phyloP scores from a whole-genome alignment of 257 asterid genomes.

The Vinca minor region DNA sequence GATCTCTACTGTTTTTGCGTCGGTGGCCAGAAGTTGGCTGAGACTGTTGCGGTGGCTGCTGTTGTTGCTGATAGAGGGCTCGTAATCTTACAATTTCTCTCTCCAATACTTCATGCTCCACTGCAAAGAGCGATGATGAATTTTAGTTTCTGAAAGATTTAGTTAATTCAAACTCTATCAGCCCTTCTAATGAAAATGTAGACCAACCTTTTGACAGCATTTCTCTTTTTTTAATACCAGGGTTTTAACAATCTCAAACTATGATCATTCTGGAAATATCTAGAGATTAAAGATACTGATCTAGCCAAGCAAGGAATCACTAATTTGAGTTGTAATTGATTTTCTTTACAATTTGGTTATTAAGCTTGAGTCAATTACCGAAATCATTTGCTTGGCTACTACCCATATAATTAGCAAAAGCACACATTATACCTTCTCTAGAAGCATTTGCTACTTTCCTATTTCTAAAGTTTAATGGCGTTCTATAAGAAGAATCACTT shows the following conservation, averaged over 20 bases:
- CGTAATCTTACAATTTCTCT: slow-evolving; percentile 73
- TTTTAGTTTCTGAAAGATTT: no score
- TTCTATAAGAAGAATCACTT: background rate
- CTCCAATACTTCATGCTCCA: slow-evolving; percentile 90
- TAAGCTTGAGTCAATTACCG: background rate
- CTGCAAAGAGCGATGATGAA: slow-evolving; percentile 42
- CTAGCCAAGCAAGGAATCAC: background rate
- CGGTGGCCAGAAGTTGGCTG: slow-evolving; percentile 15
- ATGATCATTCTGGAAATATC: background rate
- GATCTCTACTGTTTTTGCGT: slow-evolving; percentile 60
- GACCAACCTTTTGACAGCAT: background rate
- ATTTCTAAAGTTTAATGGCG: background rate
- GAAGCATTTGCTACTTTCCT: background rate
- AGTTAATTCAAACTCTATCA: no score
- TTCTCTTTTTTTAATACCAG: background rate
- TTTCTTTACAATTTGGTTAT: background rate
- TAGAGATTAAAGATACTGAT: background rate
- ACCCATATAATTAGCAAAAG: no score
- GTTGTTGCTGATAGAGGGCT: slow-evolving; percentile 50
- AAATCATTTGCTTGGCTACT: no score
- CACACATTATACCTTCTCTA: no score
- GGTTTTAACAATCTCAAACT: background rate
- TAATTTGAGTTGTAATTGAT: background rate
- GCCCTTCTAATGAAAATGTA: no score
- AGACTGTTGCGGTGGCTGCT: slow-evolving; percentile 16